Evolutionary conservation across 1,139 yeast species (phyloP).

Genomic region (Hyphopichia fennica): DNA sequence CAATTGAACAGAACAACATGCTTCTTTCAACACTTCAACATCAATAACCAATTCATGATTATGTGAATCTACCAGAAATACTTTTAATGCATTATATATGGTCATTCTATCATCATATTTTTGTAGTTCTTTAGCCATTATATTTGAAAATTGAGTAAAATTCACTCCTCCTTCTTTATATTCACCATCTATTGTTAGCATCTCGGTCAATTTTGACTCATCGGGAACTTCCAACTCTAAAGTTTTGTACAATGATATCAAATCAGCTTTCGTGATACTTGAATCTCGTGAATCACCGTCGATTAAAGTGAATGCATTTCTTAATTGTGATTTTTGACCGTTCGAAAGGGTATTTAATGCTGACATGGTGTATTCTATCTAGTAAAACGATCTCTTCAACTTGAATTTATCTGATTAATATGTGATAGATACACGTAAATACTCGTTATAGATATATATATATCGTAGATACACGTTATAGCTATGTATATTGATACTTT

Average conservation of each 20-base stretch:
- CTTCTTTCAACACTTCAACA: conserved; percentile 49
- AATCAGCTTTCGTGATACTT: conserved; percentile 56
- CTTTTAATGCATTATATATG: conserved; percentile 60
- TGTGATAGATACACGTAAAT: too few relatives aligned
- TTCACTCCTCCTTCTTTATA: conserved; percentile 44
- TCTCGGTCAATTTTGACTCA: conserved; percentile 42
- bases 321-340: conserved; percentile 42
- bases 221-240: conserved; percentile 44
- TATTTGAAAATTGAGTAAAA: conserved; percentile 68
- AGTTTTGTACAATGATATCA: conserved; percentile 55
- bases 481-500: too few relatives aligned
- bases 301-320: conserved; percentile 59
- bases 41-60: conserved; percentile 42
- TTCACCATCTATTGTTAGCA: conserved; percentile 42
- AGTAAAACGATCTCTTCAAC: too few relatives aligned
- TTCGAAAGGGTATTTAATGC: conserved; percentile 40
- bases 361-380: conserved; percentile 15
- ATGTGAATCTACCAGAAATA: conserved; percentile 49
- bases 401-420: too few relatives aligned
- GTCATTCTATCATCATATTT: conserved; percentile 62
- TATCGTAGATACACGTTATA: too few relatives aligned
- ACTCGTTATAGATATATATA: too few relatives aligned
- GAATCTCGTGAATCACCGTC: conserved; percentile 84
- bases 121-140: conserved; percentile 61
- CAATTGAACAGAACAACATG: conserved; percentile 46